Conservation (phyloP, 495 filamentous ascomycete species). For the Friedmanniomyces simplex region DNA sequence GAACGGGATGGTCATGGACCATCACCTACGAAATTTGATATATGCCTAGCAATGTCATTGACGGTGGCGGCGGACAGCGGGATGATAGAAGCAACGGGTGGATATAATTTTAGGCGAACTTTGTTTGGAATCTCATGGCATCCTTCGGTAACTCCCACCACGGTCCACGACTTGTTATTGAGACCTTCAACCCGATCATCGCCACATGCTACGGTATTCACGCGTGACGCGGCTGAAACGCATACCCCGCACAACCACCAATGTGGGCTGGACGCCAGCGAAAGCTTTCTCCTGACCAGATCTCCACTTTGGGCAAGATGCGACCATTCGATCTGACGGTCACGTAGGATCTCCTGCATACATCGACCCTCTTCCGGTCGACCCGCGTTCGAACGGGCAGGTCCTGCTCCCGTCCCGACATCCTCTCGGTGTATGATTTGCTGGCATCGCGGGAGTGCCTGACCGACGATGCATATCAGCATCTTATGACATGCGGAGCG, state of each 20-base stretch:
- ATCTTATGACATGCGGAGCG: background rate
- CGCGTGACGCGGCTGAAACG: background rate
- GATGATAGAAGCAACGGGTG: too few relatives aligned
- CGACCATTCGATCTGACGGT: background rate
- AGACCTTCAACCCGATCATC: too few relatives aligned
- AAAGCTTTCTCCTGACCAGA: background rate
- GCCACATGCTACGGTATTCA: too few relatives aligned
- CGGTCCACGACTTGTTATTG: too few relatives aligned
- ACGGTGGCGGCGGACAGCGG: too few relatives aligned
- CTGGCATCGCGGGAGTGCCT: background rate
- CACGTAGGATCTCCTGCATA: too few relatives aligned
- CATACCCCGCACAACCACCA: background rate
- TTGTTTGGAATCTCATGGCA: too few relatives aligned
- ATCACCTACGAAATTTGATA: too few relatives aligned
- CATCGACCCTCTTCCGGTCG: background rate
- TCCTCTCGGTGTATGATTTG: background rate
- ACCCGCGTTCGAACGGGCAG: background rate
- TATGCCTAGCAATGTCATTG: too few relatives aligned
- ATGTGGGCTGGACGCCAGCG: background rate
- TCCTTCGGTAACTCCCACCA: too few relatives aligned
- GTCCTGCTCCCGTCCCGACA: background rate
- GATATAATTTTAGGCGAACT: too few relatives aligned
- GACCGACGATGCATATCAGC: slow-evolving; percentile 1
- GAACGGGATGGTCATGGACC: too few relatives aligned
- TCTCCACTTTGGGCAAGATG: background rate